Conservation (phyloP, 2,329 filamentous ascomycete species). For the Alternaria metachromatica region DNA sequence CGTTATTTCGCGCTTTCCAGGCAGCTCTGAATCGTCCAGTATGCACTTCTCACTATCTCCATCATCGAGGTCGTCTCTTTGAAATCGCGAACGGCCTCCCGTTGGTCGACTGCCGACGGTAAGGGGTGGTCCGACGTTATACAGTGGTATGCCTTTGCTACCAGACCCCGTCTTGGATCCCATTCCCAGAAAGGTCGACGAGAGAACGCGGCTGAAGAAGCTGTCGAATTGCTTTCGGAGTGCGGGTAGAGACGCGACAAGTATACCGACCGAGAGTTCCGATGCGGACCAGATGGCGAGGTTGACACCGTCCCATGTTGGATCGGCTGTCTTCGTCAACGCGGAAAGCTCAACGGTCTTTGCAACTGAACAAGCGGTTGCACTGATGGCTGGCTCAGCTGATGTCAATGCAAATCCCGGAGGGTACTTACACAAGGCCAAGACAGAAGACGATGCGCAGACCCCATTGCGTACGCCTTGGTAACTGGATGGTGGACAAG, state of each 20-base stretch:
- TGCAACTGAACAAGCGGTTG: slow-evolving; percentile 31
- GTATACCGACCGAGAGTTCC: slow-evolving; percentile 34
- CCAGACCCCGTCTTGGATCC: slow-evolving; percentile 9
- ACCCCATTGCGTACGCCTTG: slow-evolving; percentile 33
- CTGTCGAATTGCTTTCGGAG: slow-evolving; percentile 36
- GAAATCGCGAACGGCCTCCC: slow-evolving; percentile 1
- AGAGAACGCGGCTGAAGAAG: slow-evolving; percentile 24
- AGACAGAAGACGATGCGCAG: slow-evolving; percentile 36
- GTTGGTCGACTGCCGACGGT: slow-evolving; percentile 1
- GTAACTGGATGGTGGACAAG: slow-evolving; percentile 31
- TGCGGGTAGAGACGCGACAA: slow-evolving; percentile 32
- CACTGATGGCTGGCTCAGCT: slow-evolving; percentile 20
- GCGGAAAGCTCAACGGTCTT: slow-evolving; percentile 30
- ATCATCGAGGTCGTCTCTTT: slow-evolving; percentile 16
- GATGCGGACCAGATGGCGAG: slow-evolving; percentile 32
- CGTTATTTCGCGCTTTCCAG: slow-evolving; percentile 17
- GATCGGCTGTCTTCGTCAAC: slow-evolving; percentile 24
- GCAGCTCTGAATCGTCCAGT: slow-evolving; percentile 1
- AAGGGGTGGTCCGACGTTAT: slow-evolving; percentile 23
- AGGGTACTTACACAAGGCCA: slow-evolving; percentile 28
- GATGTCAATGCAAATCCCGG: not conserved
- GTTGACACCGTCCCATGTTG: slow-evolving; percentile 30
- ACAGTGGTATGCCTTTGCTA: slow-evolving; percentile 22
- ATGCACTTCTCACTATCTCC: slow-evolving; percentile 31
- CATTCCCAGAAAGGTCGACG: slow-evolving; percentile 15